A percentile compares a stretch with the other conserved stretches of the same genome.
Conservation (phyloP, 306 rosid species). For the Purshia tridentata region DNA sequence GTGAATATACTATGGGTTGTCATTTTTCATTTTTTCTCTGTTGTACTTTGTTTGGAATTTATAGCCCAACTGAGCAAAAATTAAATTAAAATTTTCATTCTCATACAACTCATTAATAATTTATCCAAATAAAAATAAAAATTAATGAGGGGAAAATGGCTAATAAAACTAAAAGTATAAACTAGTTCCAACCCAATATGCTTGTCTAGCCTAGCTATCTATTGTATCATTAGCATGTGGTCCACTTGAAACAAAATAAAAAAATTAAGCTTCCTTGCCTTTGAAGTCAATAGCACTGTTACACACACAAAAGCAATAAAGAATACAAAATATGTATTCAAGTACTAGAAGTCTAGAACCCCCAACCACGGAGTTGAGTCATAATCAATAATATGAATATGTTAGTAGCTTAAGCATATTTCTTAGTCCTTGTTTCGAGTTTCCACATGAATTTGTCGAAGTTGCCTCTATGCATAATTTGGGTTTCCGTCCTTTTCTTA, state of each 20-base stretch:
- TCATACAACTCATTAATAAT: not conserved
- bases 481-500: conserved; percentile 34
- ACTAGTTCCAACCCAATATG: not conserved
- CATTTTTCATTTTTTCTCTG: conserved; percentile 10
- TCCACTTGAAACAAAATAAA: not conserved
- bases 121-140: not conserved
- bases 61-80: no score
- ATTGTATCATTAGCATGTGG: not conserved
- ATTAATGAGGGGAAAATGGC: not conserved
- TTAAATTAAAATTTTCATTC: no score
- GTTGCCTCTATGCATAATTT: conserved; percentile 18
- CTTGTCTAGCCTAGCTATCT: not conserved
- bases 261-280: conserved; percentile 16
- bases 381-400: not conserved
- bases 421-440: conserved; percentile 18
- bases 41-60: not conserved
- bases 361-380: not conserved
- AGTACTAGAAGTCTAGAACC: not conserved
- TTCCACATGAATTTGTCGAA: conserved; percentile 41
- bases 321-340: not conserved
- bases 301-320: conserved; percentile 20
- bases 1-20: conserved; percentile 53
- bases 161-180: not conserved
- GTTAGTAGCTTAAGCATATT: not conserved
- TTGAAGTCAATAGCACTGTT: conserved; percentile 25